Evolutionary conservation across 31 red algal species (phyloP).

Genomic region (Asparagopsis taxiformis): DNA sequence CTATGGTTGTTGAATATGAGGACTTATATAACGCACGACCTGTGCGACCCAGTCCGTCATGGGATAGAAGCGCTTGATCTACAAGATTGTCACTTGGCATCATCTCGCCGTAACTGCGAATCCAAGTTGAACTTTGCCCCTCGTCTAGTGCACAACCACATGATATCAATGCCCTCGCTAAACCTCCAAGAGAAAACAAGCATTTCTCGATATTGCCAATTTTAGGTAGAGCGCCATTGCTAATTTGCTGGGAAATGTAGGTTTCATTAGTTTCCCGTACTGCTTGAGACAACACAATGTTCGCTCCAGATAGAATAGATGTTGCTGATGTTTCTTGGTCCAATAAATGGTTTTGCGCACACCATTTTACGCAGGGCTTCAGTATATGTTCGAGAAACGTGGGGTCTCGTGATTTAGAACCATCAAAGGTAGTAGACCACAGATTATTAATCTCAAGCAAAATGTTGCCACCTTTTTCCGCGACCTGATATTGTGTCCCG

Average conservation of each 20-base stretch:
- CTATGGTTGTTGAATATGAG: constrained; percentile 11
- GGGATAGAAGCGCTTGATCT: constrained; percentile 9
- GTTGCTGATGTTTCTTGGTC: neutral
- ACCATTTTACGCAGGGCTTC: constrained; percentile 19
- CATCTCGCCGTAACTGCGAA: constrained; percentile 2
- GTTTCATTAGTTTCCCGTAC: neutral
- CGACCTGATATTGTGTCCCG: neutral
- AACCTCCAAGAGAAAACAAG: constrained; percentile 35
- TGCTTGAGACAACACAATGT: constrained; percentile 2
- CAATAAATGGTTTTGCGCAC: neutral
- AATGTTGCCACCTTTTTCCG: neutral
- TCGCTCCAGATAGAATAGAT: neutral
- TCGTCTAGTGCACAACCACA: neutral
- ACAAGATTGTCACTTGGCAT: constrained; percentile 21
- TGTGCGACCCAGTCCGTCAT: constrained; percentile 22
- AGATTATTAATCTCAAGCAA: constrained; percentile 40
- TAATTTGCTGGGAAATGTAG: neutral
- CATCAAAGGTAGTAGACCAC: constrained; percentile 29
- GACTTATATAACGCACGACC: constrained; percentile 37
- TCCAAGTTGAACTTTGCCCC: constrained; percentile 9
- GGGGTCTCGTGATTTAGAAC: constrained; percentile 17
- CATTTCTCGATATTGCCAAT: constrained; percentile 37
- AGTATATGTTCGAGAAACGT: constrained; percentile 29
- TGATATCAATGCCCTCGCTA: constrained; percentile 33
- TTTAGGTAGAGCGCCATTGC: constrained; percentile 15